Evolutionary conservation across 768 basidiomycete genomes (phyloP), one percentile per base, ranked within the genome.

Genomic region (Hemileccinum impolitum): DNA sequence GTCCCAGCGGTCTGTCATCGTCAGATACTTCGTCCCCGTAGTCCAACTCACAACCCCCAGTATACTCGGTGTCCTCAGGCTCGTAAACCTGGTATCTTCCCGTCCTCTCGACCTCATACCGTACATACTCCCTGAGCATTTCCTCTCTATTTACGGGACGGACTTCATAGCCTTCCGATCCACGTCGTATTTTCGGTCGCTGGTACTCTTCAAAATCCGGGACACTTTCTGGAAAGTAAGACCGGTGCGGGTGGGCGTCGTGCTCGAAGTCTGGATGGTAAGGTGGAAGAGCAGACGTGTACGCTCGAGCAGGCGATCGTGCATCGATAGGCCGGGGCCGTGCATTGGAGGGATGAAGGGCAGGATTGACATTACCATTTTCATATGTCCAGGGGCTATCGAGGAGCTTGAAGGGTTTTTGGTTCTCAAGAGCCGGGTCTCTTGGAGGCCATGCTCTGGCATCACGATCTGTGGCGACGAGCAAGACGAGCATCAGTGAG

Each of bases 371-470:
- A 13, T 75, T 70, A 17, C 74, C 85, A 44, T 87, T 85, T 54
- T 86, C 83, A 61, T 90, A 95, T 13, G 91, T 91, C 85, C 93
- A 96, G 6, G 94, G 91, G 6, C 81, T 82, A 19, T 74, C 65
- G 1, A 81, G 78, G 30, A 84, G 76, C 30, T 63, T 65, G 55
- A 82, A 76, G 10, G 64, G 64, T 50, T 72, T 68, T 51, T 71
- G 71, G 30, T 57, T 53, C 21, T 57, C 53, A 30, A 59, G 54
- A 41, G 63, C 58, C 1, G 84, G 84, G 63, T 93, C 89, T 32
- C 73, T 72, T 6, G 90, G 90, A 17, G 93, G 92, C 90, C 92
- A 94, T 8, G 57, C 44, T 36, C 69, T 75, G 7, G 61, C 68
- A 38, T 68, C 52, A 2, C 59, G 52, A 28, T 73, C 78, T 77